phyloP scores from a whole-genome alignment of 495 filamentous ascomycete species.

The Xylaria palmicola region DNA sequence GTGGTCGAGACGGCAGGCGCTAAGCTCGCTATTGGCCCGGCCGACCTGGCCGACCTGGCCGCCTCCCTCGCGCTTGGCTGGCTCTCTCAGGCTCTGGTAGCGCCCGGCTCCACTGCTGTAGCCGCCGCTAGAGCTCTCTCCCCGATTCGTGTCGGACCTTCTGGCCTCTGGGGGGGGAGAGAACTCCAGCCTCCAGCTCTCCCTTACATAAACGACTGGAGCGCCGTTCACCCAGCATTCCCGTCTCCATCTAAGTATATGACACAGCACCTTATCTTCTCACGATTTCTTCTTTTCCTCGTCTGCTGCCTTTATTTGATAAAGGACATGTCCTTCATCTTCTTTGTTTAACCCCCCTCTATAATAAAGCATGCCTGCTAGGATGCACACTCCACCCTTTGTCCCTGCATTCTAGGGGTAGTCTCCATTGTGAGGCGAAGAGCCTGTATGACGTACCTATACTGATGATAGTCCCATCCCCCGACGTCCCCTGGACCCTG shows the following conservation, averaged over 20 bases:
- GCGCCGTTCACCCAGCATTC: neutral
- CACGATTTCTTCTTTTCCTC: neutral
- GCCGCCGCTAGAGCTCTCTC: no score
- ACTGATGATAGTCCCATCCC: neutral
- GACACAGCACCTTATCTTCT: neutral
- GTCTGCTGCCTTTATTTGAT: no score
- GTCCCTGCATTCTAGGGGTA: neutral
- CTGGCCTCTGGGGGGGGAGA: no score
- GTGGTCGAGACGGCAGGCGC: constrained; percentile 2
- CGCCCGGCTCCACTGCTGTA: constrained; percentile 5
- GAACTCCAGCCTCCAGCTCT: no score
- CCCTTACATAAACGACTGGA: no score
- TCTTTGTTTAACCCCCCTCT: no score
- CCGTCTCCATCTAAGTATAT: neutral
- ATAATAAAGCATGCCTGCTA: neutral
- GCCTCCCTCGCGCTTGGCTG: neutral
- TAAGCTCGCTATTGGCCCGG: neutral
- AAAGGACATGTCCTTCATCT: no score
- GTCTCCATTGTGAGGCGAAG: neutral
- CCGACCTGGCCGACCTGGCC: no score
- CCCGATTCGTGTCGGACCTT: no score
- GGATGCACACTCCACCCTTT: neutral
- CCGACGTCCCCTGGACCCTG: no score
- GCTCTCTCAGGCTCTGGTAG: neutral
- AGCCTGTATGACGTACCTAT: neutral